Evolutionary conservation across 108 stramenopile species (phyloP).

Genomic region (Aurantiochytrium sp.): DNA sequence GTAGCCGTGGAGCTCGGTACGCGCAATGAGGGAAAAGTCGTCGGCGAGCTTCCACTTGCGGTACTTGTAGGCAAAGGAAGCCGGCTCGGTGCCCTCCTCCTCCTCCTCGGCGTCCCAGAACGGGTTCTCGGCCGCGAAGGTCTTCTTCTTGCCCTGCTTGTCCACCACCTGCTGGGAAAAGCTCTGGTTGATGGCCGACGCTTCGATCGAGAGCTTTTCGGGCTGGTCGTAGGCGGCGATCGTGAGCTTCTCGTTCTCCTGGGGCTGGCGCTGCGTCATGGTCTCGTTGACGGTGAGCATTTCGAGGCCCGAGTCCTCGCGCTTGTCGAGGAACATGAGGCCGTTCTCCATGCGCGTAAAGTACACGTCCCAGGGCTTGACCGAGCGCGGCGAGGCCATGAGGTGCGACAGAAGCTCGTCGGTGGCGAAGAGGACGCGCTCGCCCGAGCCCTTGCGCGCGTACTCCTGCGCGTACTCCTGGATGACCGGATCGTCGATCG

Average conservation of each 20-base stretch:
- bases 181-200: slow-evolving; percentile 94
- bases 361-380: slow-evolving; percentile 96
- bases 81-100: slow-evolving; percentile 82
- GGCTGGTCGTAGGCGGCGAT: slow-evolving; percentile 77
- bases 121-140: slow-evolving; percentile 68
- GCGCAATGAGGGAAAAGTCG: slow-evolving; percentile 40
- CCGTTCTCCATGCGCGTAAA: slow-evolving; percentile 83
- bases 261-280: slow-evolving; percentile 66
- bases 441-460: slow-evolving; percentile 59
- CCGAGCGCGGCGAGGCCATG: slow-evolving; percentile 88
- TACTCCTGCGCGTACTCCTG: slow-evolving; percentile 84
- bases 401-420: slow-evolving; percentile 91
- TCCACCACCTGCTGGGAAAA: slow-evolving; percentile 93
- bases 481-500: slow-evolving; percentile 94
- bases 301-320: slow-evolving; percentile 86
- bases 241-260: slow-evolving; percentile 56
- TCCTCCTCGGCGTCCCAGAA: slow-evolving; percentile 94
- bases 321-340: slow-evolving; percentile 88
- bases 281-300: slow-evolving; percentile 87
- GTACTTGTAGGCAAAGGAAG: slow-evolving; percentile 92
- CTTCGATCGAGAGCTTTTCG: slow-evolving; percentile 82
- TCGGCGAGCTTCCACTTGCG: slow-evolving; percentile 67
- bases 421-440: slow-evolving; percentile 72
- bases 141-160: slow-evolving; percentile 61
- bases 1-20: slow-evolving; percentile 56